These are phyloP conservation scores for Hypomyces rosellus DNA, from an alignment of 2,329 filamentous ascomycete genomes.

Conservation along the genomic window DNA sequence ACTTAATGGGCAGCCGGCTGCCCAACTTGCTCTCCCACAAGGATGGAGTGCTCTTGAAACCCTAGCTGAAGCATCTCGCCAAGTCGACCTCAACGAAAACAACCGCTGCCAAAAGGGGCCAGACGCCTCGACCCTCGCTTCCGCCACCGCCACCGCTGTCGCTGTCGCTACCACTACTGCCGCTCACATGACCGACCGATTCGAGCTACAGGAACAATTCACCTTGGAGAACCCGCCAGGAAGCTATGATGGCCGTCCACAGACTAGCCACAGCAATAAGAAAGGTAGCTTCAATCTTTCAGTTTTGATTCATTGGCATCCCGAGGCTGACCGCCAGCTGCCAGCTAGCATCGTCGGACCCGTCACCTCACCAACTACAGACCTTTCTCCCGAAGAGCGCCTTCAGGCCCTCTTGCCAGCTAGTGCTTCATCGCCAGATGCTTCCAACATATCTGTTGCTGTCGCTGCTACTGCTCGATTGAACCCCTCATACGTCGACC, in stretches of 20 bases:
- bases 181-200: constrained; percentile 28
- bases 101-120: constrained; percentile 42
- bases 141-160: constrained; percentile 5
- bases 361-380: constrained; percentile 23
- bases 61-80: constrained; percentile 79
- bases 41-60: constrained; percentile 80
- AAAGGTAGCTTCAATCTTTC: constrained; percentile 17
- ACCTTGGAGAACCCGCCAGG: constrained; percentile 50
- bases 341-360: constrained; percentile 14
- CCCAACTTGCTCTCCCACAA: constrained; percentile 37
- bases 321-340: constrained; percentile 11
- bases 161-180: constrained; percentile 6
- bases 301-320: not conserved
- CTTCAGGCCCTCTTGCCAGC: constrained; percentile 40
- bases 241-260: constrained; percentile 36
- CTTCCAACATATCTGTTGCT: constrained; percentile 48
- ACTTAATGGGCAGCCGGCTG: constrained; percentile 23
- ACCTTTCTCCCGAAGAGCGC: constrained; percentile 43
- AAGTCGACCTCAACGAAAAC: constrained; percentile 62
- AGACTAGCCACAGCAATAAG: constrained; percentile 16
- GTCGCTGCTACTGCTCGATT: constrained; percentile 51
- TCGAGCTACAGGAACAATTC: constrained; percentile 54
- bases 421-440: constrained; percentile 34
- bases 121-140: constrained; percentile 25
- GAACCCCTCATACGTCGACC: constrained; percentile 49